Conservation (phyloP, 345 rosid species). For the Eucalyptus microcorys region DNA sequence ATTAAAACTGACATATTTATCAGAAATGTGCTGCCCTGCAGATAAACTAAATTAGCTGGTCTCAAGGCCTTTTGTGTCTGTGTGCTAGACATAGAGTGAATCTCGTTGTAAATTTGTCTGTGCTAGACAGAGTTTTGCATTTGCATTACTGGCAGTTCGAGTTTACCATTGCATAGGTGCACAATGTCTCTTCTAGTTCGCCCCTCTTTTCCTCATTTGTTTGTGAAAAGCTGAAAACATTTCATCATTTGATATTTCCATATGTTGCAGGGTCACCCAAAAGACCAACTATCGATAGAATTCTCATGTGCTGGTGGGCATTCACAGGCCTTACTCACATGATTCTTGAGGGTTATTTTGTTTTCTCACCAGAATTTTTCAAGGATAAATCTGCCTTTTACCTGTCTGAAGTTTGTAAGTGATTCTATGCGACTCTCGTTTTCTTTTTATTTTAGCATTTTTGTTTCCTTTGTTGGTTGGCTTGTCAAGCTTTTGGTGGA, state of each 20-base stretch:
- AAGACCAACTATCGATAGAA: slow-evolving; percentile 34
- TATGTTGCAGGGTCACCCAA: slow-evolving; percentile 28
- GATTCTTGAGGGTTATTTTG: slow-evolving; percentile 84
- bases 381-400: slow-evolving; percentile 58
- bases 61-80: background rate
- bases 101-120: background rate
- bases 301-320: slow-evolving; percentile 97
- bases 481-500: background rate
- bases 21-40: background rate
- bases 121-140: background rate
- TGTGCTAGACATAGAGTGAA: background rate
- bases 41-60: background rate
- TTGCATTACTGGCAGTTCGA: background rate
- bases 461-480: background rate
- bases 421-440: background rate
- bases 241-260: background rate
- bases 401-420: slow-evolving; percentile 95
- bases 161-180: background rate
- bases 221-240: background rate
- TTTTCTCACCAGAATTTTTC: slow-evolving; percentile 78
- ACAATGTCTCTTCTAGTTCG: background rate
- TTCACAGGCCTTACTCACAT: slow-evolving; percentile 89
- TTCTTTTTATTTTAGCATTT: background rate
- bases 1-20: background rate
- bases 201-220: background rate